Evolutionary conservation across 208 protist species (phyloP).

Genomic region (Crithidia thermophila): DNA sequence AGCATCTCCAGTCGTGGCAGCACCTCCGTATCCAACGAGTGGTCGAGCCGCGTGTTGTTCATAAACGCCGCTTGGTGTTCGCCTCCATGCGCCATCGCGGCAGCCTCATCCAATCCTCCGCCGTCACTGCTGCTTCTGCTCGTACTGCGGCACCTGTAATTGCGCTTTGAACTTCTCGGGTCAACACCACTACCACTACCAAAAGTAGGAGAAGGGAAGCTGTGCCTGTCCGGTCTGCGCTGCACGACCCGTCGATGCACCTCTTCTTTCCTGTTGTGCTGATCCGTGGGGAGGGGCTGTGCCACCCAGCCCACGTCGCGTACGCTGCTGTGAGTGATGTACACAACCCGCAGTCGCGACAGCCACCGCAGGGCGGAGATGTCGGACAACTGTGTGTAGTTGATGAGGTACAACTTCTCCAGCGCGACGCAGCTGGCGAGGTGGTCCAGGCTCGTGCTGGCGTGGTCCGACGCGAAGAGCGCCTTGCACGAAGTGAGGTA

Average conservation of each 20-base stretch:
- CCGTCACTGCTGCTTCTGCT: too few relatives aligned
- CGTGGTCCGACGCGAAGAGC: constrained; percentile 19
- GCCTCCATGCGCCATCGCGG: neutral
- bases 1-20: constrained; percentile 29
- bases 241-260: too few relatives aligned
- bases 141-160: too few relatives aligned
- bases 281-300: neutral
- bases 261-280: neutral
- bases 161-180: too few relatives aligned
- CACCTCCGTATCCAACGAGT: neutral
- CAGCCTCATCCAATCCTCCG: too few relatives aligned
- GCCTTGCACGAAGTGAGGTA: constrained; percentile 14
- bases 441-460: neutral
- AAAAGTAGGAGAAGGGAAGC: too few relatives aligned
- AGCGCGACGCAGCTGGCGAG: constrained; percentile 8
- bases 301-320: constrained; percentile 12
- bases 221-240: too few relatives aligned
- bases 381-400: constrained; percentile 15
- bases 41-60: too few relatives aligned
- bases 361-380: constrained; percentile 17
- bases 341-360: neutral
- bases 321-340: constrained; percentile 32
- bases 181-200: too few relatives aligned
- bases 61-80: too few relatives aligned
- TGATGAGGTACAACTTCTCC: constrained; percentile 10